Conservation (phyloP, 225 moss, liverwort and hornwort species). For the Pseudoscleropodium purum region DNA sequence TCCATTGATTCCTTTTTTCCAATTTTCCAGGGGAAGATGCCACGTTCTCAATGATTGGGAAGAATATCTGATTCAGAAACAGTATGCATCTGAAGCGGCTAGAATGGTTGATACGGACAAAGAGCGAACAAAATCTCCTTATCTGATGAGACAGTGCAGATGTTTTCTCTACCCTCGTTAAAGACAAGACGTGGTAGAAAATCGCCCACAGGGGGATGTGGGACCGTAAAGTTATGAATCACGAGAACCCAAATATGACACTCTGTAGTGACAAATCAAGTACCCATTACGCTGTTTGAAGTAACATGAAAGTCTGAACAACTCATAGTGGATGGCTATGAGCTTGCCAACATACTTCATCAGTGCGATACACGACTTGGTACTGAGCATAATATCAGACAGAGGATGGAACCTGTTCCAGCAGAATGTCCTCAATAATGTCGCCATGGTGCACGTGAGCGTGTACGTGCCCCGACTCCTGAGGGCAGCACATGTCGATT, state of each 20-base stretch:
- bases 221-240: neutral
- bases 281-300: neutral
- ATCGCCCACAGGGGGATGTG: neutral
- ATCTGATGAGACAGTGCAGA: neutral
- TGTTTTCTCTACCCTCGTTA: neutral
- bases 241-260: neutral
- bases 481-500: conserved; percentile 58
- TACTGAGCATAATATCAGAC: neutral
- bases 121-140: neutral
- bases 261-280: neutral
- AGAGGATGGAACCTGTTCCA: conserved; percentile 59
- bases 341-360: neutral
- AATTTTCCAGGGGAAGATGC: conserved; percentile 26
- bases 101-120: neutral
- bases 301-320: neutral
- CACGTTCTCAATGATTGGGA: conserved; percentile 44
- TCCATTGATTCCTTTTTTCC: neutral
- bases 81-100: conserved; percentile 11
- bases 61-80: conserved; percentile 49
- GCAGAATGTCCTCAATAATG: conserved; percentile 59
- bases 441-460: conserved; percentile 83
- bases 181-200: neutral
- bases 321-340: neutral
- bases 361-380: neutral
- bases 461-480: conserved; percentile 66